Base-by-base conservation (phyloP, 108 stramenopile genomes). In the Mediolabrus comicus region DNA sequence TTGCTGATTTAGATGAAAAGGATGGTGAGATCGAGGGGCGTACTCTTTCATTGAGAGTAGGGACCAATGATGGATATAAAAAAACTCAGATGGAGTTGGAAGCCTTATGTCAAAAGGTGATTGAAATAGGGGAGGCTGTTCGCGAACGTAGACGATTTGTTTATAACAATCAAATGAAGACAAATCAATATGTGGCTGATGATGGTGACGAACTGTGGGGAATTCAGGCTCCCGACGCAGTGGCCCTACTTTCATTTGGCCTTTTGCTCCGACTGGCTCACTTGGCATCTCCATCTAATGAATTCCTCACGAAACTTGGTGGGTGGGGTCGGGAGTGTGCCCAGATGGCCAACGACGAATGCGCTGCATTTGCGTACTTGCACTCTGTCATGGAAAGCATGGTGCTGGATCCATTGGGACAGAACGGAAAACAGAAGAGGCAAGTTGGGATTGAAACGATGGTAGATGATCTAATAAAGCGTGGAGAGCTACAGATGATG, bases 241-340 rank as follows among this genome's bases (percentile, higher is more conserved):
- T 87, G 62, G 79, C 84, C 1, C 51, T 84, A 22, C 74, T 90
- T 32, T 72, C 87, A 26, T 84, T 81, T 70, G 89, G 87, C 39
- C 65, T 91, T 22, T 56, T 91, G 30, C 74, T 86, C n/a, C 77
- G 64, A 22, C 55, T 87, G 52, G 81, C 81, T 8, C 53, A 72
- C 27, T 41, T 24, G 26, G 67, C 19, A 4, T 35, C 25, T 33
- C 57, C 31, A 29, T 30, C 41, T n/a, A 28, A 54, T 13, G 71
- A 62, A 11, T 58, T 43, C 13, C 43, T 58, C 3, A 34, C 31
- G 39, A 43, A 62, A 53, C 17, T 84, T 31, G 43, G 28, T 9
- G 59, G 59, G 16, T 79, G 58, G 56, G 86, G 86, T n/a, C 17
- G 35, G 4, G 68, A 73, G 19, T 71, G 78, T 59, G 66, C 75